phyloP scores from a whole-genome alignment of 148 eudicot genomes.

The Mesembryanthemum crystallinum region DNA sequence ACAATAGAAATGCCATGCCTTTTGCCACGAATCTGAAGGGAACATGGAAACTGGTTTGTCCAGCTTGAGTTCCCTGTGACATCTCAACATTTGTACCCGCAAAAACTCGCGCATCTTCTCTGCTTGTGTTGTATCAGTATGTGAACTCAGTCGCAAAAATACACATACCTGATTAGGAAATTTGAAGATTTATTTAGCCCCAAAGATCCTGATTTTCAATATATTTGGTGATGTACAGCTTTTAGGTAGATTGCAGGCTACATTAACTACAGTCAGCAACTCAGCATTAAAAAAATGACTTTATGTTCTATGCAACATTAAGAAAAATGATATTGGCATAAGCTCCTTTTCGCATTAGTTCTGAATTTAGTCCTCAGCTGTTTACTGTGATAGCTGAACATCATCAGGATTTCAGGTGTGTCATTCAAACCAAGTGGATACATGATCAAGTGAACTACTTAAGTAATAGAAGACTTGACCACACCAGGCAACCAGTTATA shows the following conservation, averaged over 20 bases:
- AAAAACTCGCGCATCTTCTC: conserved; percentile 48
- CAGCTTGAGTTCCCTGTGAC: conserved; percentile 77
- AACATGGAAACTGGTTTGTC: conserved; percentile 44
- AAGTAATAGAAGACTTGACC: neutral
- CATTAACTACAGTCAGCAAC: too few species aligned
- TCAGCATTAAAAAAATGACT: too few species aligned
- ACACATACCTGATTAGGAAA: conserved; percentile 54
- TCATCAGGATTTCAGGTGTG: neutral
- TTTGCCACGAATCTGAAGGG: conserved; percentile 54
- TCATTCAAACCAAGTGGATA: too few species aligned
- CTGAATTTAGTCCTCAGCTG: too few species aligned
- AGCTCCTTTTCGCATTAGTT: too few species aligned
- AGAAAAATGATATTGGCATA: too few species aligned
- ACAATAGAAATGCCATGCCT: conserved; percentile 65
- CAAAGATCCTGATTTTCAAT: neutral
- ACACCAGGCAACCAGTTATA: neutral
- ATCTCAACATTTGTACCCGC: conserved; percentile 50
- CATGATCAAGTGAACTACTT: neutral
- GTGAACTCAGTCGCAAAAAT: conserved; percentile 46
- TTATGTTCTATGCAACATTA: too few species aligned
- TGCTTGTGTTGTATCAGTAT: conserved; percentile 26
- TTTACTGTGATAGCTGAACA: neutral
- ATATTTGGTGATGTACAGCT: neutral
- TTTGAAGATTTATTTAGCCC: neutral
- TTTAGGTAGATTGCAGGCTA: too few species aligned